Percentiles rank a stretch among this genome's conserved stretches.
Conservation (phyloP, 768 basidiomycete genomes). For the Tylopilus rubrobrunneus region DNA sequence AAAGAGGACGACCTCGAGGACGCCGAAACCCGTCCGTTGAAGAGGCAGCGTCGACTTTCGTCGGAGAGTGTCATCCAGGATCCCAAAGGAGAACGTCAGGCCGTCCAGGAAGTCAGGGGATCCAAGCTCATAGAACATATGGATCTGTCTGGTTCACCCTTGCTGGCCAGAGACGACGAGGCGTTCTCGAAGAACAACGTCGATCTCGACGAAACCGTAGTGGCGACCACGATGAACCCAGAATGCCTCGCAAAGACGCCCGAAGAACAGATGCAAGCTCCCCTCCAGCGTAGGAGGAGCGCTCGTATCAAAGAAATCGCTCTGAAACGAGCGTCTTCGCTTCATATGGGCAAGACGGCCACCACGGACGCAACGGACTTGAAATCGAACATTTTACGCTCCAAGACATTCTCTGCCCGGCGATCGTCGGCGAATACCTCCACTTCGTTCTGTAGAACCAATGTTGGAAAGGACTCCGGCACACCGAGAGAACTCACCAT, state of each 20-base stretch:
- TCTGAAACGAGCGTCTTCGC: slow-evolving; percentile 12
- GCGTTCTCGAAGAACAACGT: background rate
- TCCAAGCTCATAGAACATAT: slow-evolving; percentile 27
- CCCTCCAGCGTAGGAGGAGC: slow-evolving; percentile 17
- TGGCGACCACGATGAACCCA: background rate
- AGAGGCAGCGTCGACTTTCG: slow-evolving; percentile 17
- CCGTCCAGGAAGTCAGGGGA: background rate
- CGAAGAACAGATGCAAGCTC: background rate
- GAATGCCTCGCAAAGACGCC: background rate
- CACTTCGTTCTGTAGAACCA: background rate
- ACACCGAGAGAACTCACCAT: slow-evolving; percentile 16
- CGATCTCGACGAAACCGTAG: background rate
- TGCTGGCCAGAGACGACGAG: slow-evolving; percentile 10
- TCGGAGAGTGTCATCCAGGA: background rate
- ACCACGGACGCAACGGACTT: background rate
- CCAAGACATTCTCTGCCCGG: slow-evolving; percentile 7
- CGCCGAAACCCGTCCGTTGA: slow-evolving; percentile 14
- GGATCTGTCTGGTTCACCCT: slow-evolving; percentile 23
- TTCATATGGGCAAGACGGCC: background rate
- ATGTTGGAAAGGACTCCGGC: background rate
- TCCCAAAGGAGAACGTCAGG: background rate
- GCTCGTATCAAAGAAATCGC: slow-evolving; percentile 19
- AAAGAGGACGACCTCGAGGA: slow-evolving; percentile 8
- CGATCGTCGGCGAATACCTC: background rate
- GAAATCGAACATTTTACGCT: slow-evolving; percentile 13